Percentiles rank a stretch among this genome's conserved stretches.
These are phyloP conservation scores for Neoboletus magnificus DNA, from an alignment of 768 basidiomycete species.

Conservation along the genomic window DNA sequence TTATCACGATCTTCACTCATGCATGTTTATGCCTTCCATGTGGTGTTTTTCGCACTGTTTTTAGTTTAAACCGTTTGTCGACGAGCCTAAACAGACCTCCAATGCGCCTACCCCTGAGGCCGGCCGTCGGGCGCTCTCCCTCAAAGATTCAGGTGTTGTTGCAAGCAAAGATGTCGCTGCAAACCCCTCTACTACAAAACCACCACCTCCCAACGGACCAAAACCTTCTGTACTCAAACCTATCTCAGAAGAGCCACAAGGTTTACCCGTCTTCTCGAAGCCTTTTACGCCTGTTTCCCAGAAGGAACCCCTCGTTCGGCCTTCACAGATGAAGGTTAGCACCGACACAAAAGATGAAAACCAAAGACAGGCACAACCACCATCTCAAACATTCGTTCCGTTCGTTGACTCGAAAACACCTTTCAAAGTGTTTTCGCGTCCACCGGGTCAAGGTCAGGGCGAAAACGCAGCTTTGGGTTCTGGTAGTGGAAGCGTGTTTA, in stretches of 20 bases:
- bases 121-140: slow-evolving; percentile 43
- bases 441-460: slow-evolving; percentile 40
- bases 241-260: slow-evolving; percentile 35
- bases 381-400: slow-evolving; percentile 39
- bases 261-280: slow-evolving; percentile 50
- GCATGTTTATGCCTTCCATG: background rate
- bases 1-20: slow-evolving; percentile 6
- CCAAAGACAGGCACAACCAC: slow-evolving; percentile 14
- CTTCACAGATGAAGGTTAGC: slow-evolving; percentile 17
- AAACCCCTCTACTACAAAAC: slow-evolving; percentile 25
- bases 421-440: slow-evolving; percentile 69
- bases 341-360: slow-evolving; percentile 19
- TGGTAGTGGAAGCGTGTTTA: slow-evolving; percentile 33
- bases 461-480: slow-evolving; percentile 33
- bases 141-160: slow-evolving; percentile 41
- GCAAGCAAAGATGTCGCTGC: slow-evolving; percentile 19
- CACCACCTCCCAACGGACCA: slow-evolving; percentile 16
- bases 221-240: slow-evolving; percentile 30
- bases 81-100: slow-evolving; percentile 46
- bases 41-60: background rate
- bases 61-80: slow-evolving; percentile 68
- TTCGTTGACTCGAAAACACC: slow-evolving; percentile 40
- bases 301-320: slow-evolving; percentile 33
- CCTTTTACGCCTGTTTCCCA: slow-evolving; percentile 61
- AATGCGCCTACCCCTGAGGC: slow-evolving; percentile 30